Percentiles rank a stretch among this genome's conserved stretches.
Evolutionary conservation across 2,329 filamentous ascomycete species (phyloP).

Genomic region (Exophiala aquamarina): DNA sequence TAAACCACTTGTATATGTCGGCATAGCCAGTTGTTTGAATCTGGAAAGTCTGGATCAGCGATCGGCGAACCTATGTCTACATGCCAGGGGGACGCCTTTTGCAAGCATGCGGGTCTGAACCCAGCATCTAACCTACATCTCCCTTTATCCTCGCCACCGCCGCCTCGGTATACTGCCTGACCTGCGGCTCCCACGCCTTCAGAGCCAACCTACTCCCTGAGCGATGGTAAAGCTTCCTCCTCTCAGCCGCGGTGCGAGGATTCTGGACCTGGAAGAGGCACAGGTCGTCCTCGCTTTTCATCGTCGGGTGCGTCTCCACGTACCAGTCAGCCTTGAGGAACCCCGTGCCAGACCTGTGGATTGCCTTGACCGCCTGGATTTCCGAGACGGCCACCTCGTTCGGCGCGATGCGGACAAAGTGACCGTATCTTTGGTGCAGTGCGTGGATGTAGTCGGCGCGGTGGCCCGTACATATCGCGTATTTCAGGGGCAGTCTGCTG

Average conservation of each 20-base stretch:
- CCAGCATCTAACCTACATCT: background rate
- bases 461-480: background rate
- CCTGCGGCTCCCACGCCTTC: background rate
- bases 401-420: conserved; percentile 5
- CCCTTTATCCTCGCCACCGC: background rate
- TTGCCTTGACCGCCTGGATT: background rate
- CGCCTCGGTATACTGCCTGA: background rate
- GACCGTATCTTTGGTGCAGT: conserved; percentile 5
- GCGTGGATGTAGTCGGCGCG: background rate
- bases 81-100: too few species aligned
- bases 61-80: too few species aligned
- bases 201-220: too few species aligned
- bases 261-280: too few species aligned
- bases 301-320: too few species aligned
- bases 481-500: conserved; percentile 8
- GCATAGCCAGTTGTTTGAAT: background rate
- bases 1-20: background rate
- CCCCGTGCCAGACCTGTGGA: background rate
- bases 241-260: too few species aligned
- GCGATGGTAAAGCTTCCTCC: too few species aligned
- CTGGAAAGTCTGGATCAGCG: too few species aligned
- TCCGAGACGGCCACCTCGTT: conserved; percentile 3
- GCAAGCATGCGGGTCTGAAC: too few species aligned
- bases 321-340: background rate
- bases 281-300: too few species aligned